These are phyloP conservation scores for Cladophialophora carrionii DNA, from an alignment of 2,329 filamentous ascomycete genomes.

Conservation along the genomic window DNA sequence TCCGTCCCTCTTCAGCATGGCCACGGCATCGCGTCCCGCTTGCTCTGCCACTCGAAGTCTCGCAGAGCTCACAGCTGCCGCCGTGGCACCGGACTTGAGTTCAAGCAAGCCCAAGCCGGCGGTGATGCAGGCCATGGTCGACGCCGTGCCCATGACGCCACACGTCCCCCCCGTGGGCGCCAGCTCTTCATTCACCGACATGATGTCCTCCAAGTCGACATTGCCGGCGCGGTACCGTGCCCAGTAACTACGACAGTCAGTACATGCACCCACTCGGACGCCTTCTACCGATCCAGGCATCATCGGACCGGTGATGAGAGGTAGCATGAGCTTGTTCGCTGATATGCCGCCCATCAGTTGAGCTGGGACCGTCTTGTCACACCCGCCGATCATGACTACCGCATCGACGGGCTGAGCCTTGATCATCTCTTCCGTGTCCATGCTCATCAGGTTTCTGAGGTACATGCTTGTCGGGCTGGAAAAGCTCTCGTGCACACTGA, in stretches of 20 bases:
- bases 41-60: conserved; percentile 59
- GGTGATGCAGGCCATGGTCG: conserved; percentile 60
- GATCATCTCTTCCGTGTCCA: conserved; percentile 81
- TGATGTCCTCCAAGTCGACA: conserved; percentile 73
- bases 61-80: conserved; percentile 58
- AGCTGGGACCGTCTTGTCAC: conserved; percentile 74
- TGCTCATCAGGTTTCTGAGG: conserved; percentile 73
- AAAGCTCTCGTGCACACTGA: conserved; percentile 72
- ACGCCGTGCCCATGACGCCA: conserved; percentile 63
- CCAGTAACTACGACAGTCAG: conserved; percentile 75
- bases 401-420: conserved; percentile 71
- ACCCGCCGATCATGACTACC: conserved; percentile 69
- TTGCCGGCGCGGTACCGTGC: conserved; percentile 67
- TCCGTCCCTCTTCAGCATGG: conserved; percentile 49
- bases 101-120: conserved; percentile 59
- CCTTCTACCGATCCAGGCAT: conserved; percentile 68
- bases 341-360: conserved; percentile 77
- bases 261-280: conserved; percentile 70
- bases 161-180: conserved; percentile 65
- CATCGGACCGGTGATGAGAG: conserved; percentile 73
- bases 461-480: conserved; percentile 75
- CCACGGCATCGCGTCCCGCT: conserved; percentile 56
- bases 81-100: conserved; percentile 54
- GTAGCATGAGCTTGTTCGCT: conserved; percentile 71
- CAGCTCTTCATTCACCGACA: conserved; percentile 70